Base-by-base conservation (phyloP, 2,329 filamentous ascomycete species). In the Phialophora macrospora region DNA sequence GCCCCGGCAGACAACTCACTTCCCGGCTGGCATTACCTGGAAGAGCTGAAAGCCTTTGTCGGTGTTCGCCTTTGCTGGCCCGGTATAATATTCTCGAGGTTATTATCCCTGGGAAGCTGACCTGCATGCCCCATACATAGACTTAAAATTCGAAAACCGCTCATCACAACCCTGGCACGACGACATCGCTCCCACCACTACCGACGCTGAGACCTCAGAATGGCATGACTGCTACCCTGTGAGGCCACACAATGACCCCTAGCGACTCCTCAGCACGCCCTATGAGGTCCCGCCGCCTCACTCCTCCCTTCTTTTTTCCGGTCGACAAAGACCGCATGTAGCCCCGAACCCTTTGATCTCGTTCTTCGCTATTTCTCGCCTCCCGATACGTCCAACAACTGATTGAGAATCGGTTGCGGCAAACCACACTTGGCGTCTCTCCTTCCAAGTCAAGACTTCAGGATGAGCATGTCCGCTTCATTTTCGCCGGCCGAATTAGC, bases 401-500 rank as follows among this genome's bases (percentile, higher is more conserved):
- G 9, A 51, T 5, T 26, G 48, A 51, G 20, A 14, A 5, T 22
- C 20, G 8, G 20, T 26, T 26, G 17, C 17, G 24, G 28, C 12
- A 30, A 55, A 20, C 11, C 14, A 34, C 52, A 34, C 26, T 14
- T 28, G 17, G 30, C 6, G 5, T 28, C 20, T 20, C 30, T 49
- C 30, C 48, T 38, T 52, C 24, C 48, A 12, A 38, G 4, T 62
- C 34, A 62, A 55, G 59, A 38, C 59, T 62, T 67, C 61, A 62
- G 57, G 24, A 67, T 67, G 48, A 67, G 48, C 44, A 46, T 62
- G 41, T 68, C 65, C 14, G 24, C 44, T 60, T 68, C 65, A 9
- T 24, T 63, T 41, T 68, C 62, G 24, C 65, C 62, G 6, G 26
- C 24, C 24, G 62, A 58, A n/a, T 68, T 68, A 3, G 62, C 62